A percentile compares a stretch with the other conserved stretches of the same genome.
These are phyloP conservation scores for Lyophyllum semitale DNA, from an alignment of 768 basidiomycete species.

Conservation along the genomic window DNA sequence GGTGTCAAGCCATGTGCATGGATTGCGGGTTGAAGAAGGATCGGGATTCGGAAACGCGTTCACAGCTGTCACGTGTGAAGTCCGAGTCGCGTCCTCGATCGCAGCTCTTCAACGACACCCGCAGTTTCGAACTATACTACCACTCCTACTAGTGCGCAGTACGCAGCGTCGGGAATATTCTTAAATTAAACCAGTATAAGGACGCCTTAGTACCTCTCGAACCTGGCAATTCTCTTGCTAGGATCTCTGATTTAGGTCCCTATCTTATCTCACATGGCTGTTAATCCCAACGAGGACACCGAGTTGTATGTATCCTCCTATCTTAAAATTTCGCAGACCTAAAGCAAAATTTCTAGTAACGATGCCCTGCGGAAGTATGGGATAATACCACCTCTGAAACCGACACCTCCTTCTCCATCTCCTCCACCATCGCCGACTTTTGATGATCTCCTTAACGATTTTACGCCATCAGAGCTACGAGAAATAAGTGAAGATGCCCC, in stretches of 20 bases:
- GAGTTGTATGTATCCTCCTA: slow-evolving; percentile 75
- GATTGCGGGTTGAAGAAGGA: too few species aligned
- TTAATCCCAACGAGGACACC: slow-evolving; percentile 90
- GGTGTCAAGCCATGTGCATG: not conserved
- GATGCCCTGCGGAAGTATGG: slow-evolving; percentile 92
- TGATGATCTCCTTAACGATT: slow-evolving; percentile 64
- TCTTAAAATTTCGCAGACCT: not conserved
- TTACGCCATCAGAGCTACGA: slow-evolving; percentile 61
- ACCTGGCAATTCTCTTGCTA: too few species aligned
- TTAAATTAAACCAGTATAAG: not conserved
- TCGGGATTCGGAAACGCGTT: not conserved
- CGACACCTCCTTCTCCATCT: slow-evolving; percentile 74
- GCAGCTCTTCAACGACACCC: not conserved
- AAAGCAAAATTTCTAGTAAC: slow-evolving; percentile 57
- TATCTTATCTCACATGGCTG: slow-evolving; percentile 46
- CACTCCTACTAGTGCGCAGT: not conserved
- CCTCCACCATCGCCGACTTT: slow-evolving; percentile 78
- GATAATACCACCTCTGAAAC: slow-evolving; percentile 77
- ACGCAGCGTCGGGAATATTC: not conserved
- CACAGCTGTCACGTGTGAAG: not conserved
- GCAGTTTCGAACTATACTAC: too few species aligned
- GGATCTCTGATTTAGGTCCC: not conserved
- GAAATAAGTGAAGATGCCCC: slow-evolving; percentile 72
- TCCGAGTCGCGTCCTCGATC: not conserved
- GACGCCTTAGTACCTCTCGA: too few species aligned